A percentile compares a stretch with the other conserved stretches of the same genome.
phyloP scores from a whole-genome alignment of 2,329 filamentous ascomycete genomes.

The Neophaeococcomyces mojaviensis region DNA sequence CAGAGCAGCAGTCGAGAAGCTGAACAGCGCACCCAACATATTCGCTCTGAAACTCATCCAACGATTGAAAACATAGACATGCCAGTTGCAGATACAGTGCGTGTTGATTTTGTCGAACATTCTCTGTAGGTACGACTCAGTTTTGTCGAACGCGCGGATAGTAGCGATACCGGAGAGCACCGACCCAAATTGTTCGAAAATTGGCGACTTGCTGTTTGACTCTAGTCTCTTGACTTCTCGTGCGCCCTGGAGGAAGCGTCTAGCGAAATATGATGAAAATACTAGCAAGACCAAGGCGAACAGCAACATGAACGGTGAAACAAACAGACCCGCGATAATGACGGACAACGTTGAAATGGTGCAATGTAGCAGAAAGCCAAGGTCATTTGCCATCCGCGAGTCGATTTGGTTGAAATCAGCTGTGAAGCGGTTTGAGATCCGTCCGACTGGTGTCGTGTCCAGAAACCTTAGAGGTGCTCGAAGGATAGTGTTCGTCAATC shows the following conservation, averaged over 20 bases:
- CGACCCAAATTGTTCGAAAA: conserved; percentile 72
- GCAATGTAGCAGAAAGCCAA: conserved; percentile 55
- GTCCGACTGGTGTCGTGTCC: conserved; percentile 69
- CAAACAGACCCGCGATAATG: conserved; percentile 58
- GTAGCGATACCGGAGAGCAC: conserved; percentile 65
- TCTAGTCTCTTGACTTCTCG: conserved; percentile 71
- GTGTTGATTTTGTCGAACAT: conserved; percentile 66
- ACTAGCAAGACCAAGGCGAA: conserved; percentile 52
- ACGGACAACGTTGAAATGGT: conserved; percentile 57
- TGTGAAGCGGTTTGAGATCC: conserved; percentile 71
- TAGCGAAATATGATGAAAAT: conserved; percentile 52
- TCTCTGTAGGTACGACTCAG: conserved; percentile 56
- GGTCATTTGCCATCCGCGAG: conserved; percentile 55
- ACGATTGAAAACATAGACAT: conserved; percentile 65
- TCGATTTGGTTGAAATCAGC: conserved; percentile 70
- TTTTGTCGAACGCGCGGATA: conserved; percentile 67
- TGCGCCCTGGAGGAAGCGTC: conserved; percentile 60
- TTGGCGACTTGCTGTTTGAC: conserved; percentile 67
- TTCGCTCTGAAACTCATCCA: conserved; percentile 71
- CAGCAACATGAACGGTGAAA: conserved; percentile 59
- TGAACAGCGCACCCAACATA: conserved; percentile 61
- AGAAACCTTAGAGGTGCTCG: conserved; percentile 70
- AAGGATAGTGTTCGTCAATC: conserved; percentile 59
- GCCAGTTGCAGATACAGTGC: conserved; percentile 58
- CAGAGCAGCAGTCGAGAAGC: conserved; percentile 56